phyloP scores from a whole-genome alignment of 2,329 filamentous ascomycete genomes.

The Ophiostoma montium region DNA sequence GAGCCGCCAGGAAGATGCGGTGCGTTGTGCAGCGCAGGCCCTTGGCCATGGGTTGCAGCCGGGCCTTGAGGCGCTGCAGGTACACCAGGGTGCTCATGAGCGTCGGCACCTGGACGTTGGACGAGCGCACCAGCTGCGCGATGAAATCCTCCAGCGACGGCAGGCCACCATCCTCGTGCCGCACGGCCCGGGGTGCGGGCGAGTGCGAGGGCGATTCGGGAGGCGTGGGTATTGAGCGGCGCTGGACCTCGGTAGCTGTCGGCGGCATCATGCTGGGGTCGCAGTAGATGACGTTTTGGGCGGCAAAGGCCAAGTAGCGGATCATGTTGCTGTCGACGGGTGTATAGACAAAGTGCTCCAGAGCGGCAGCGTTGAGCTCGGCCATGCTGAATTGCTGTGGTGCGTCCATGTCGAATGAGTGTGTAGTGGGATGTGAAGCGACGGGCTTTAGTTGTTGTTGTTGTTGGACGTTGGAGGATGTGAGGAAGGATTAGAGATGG shows the following conservation, averaged over 20 bases:
- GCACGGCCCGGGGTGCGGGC: slow-evolving; percentile 29
- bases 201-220: slow-evolving; percentile 25
- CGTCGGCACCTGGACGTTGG: slow-evolving; percentile 92
- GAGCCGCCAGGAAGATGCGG: slow-evolving; percentile 84
- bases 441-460: background rate
- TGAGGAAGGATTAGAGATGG: background rate
- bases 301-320: slow-evolving; percentile 58
- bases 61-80: slow-evolving; percentile 67
- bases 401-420: slow-evolving; percentile 26
- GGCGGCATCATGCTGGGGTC: slow-evolving; percentile 45
- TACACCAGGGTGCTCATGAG: slow-evolving; percentile 96
- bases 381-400: slow-evolving; percentile 31
- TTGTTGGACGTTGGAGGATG: background rate
- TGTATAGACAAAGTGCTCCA: slow-evolving; percentile 68
- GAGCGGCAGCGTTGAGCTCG: slow-evolving; percentile 56
- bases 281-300: slow-evolving; percentile 66
- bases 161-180: slow-evolving; percentile 39
- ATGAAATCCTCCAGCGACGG: slow-evolving; percentile 87
- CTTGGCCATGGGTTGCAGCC: slow-evolving; percentile 86
- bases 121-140: slow-evolving; percentile 74
- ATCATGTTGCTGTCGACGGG: slow-evolving; percentile 68
- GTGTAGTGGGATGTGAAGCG: background rate
- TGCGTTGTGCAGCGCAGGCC: slow-evolving; percentile 94
- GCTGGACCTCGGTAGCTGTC: slow-evolving; percentile 17
- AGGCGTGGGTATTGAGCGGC: slow-evolving; percentile 28